Evolutionary conservation across 2,329 filamentous ascomycete species (phyloP).

Genomic region (Pezicula neosporulosa): DNA sequence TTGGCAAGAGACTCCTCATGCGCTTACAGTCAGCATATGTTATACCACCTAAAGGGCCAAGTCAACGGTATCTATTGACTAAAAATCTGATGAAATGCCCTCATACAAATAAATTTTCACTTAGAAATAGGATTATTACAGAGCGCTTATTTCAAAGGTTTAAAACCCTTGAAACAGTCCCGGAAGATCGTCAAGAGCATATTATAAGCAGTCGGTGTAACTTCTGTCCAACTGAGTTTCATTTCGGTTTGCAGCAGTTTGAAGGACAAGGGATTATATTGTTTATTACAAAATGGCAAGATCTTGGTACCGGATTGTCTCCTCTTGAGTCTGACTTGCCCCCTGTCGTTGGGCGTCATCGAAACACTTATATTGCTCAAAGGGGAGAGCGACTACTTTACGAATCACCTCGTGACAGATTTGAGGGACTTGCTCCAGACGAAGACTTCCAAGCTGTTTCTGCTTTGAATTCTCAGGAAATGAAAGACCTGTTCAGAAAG

Average conservation of each 20-base stretch:
- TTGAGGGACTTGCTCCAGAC: not conserved
- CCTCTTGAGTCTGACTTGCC: conserved; percentile 3
- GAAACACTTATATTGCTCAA: not conserved
- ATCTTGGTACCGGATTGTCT: conserved; percentile 8
- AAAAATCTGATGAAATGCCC: not conserved
- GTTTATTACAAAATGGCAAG: conserved; percentile 9
- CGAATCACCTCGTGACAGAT: not conserved
- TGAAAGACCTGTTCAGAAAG: not conserved
- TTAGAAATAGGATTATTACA: not conserved
- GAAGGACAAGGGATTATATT: conserved; percentile 2
- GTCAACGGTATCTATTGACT: not conserved
- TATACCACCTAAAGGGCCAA: not conserved
- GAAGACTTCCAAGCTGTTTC: not conserved
- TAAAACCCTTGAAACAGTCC: not conserved
- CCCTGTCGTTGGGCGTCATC: not conserved
- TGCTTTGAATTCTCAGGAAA: not conserved
- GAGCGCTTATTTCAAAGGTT: not conserved
- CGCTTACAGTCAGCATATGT: conserved; percentile 5
- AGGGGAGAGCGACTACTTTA: not conserved
- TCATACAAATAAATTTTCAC: not conserved
- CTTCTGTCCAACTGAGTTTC: conserved; percentile 6
- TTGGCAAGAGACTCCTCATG: conserved; percentile 8
- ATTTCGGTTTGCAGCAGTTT: conserved; percentile 2
- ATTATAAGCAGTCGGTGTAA: conserved; percentile 2
- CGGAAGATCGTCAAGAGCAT: not conserved